Evolutionary conservation across 2,329 filamentous ascomycete species (phyloP), one percentile per base, ranked within the genome.

Genomic region (Triangularia setosa): DNA sequence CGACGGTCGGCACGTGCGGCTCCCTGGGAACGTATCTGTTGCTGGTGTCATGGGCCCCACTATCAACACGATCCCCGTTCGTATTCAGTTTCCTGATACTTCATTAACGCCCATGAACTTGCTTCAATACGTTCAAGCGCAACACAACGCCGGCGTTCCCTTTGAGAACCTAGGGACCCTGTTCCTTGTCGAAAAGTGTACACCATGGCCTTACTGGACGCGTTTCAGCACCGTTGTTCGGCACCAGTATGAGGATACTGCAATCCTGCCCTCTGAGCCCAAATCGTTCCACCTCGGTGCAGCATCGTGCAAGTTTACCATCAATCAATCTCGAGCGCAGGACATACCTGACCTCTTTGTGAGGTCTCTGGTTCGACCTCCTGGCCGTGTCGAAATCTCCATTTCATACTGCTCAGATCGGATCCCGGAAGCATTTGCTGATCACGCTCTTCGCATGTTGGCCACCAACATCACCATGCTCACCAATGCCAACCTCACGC

Each of bases 151-250:
- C 0, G 79, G 79, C 21, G 77, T 81, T 4, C 79, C 80, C 0
- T 80, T 80, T 65, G 84, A 86, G 70, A 80, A 79, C 55, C 75
- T 85, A 52, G 82, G 83, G 4, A 80, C 81, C 63, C 74, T 79
- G 2, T 78, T 82, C n/a, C 79, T 87, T 6, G 76, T 85, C 2
- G 77, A 81, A 35, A 78, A 80, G 55, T 87, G 83, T 69, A 86
- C 84, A 2, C 70, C 79, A 4, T 86, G 84, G 82, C 78, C 82
- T 0, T 76, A 79, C 27, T 85, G 83, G 77, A 82, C 80, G 2
- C 79, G 78, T 1, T 83, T 86, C 72, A 83, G 83, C 73, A 83
- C 81, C 2, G 73, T 85, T 1, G 79, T 87, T 2, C 80, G 85
- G 58, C 83, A 87, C 65, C 78, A 81, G 44, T 75, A 76, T 65